These are phyloP conservation scores for Melampsora medusae DNA, from an alignment of 1,284 basidiomycete genomes.

Conservation along the genomic window DNA sequence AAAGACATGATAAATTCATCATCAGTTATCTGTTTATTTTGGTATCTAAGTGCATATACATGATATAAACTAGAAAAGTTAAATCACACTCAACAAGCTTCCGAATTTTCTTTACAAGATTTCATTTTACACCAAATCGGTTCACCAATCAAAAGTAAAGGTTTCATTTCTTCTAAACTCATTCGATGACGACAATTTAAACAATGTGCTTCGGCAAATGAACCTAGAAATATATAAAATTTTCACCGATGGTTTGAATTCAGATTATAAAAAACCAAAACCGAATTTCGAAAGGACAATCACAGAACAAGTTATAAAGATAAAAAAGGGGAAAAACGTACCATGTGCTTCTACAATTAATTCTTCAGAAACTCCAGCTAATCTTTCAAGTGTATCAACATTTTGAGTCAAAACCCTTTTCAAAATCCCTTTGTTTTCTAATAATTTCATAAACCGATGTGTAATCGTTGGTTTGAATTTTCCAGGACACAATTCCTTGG, in stretches of 20 bases:
- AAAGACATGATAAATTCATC: no score
- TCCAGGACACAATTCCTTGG: slow-evolving; percentile 82
- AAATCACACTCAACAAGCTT: slow-evolving; percentile 29
- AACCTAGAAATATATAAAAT: slow-evolving; percentile 45
- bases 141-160: slow-evolving; percentile 61
- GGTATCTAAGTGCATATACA: background rate
- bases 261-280: no score
- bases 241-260: no score
- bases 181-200: slow-evolving; percentile 66
- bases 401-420: slow-evolving; percentile 71
- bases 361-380: slow-evolving; percentile 71
- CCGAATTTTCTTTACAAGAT: slow-evolving; percentile 44
- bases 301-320: background rate
- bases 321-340: slow-evolving; percentile 64
- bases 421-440: slow-evolving; percentile 67
- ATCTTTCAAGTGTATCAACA: slow-evolving; percentile 80
- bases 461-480: slow-evolving; percentile 80
- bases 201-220: slow-evolving; percentile 64
- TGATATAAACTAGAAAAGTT: no score
- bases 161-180: slow-evolving; percentile 68
- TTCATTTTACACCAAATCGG: slow-evolving; percentile 47
- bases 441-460: slow-evolving; percentile 82
- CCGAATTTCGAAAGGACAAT: background rate
- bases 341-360: slow-evolving; percentile 92
- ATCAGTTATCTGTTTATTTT: no score